phyloP scores from a whole-genome alignment of 805 yeast species.

The Saccharomycopsis sp. region DNA sequence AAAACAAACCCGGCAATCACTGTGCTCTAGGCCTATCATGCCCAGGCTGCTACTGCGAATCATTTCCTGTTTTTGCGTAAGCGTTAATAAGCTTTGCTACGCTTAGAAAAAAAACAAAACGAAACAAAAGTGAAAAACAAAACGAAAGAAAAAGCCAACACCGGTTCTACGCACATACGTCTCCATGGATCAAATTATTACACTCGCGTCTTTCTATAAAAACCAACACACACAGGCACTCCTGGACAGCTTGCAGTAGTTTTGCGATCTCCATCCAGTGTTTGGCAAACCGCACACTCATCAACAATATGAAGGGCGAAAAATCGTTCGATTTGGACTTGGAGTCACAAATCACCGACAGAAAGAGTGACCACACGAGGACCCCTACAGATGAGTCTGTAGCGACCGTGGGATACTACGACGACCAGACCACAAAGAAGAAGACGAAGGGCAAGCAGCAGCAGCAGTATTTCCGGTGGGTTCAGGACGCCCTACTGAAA shows the following conservation, averaged over 20 bases:
- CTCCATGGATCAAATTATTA: background rate
- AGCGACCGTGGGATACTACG: background rate
- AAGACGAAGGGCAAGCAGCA: background rate
- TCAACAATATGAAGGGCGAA: background rate
- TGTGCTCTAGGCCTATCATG: too few relatives aligned
- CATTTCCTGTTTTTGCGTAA: too few relatives aligned
- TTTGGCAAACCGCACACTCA: background rate
- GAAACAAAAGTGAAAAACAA: background rate
- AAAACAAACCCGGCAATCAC: too few relatives aligned
- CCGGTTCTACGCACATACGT: background rate
- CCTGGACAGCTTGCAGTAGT: too few relatives aligned
- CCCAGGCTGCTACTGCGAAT: too few relatives aligned
- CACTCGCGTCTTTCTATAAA: background rate
- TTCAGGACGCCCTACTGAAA: background rate
- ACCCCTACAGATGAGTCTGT: background rate
- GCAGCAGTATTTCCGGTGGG: background rate
- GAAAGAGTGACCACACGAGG: background rate
- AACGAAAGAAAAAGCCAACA: background rate
- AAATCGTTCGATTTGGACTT: slow-evolving; percentile 1
- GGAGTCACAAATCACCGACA: background rate
- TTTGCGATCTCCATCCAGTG: too few relatives aligned
- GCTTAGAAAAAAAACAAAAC: background rate
- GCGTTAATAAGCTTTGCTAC: background rate
- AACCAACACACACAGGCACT: background rate
- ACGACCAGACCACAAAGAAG: background rate